Conservation (phyloP, 225 moss, liverwort and hornwort genomes). For the Physcomitrellopsis africana region DNA sequence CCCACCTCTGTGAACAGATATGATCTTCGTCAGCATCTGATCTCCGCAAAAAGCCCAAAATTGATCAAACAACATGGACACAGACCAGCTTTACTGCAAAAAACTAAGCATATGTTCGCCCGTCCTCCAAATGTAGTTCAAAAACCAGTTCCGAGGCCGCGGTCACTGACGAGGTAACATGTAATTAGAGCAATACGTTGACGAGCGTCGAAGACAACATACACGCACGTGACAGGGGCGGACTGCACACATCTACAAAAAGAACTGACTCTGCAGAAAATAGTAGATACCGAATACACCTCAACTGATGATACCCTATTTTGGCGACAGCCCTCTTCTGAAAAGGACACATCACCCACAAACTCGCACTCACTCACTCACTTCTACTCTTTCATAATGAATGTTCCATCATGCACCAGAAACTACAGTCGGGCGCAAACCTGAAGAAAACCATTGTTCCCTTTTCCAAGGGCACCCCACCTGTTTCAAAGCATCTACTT, state of each 20-base stretch:
- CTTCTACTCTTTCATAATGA: too few relatives aligned
- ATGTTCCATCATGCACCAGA: constrained; percentile 22
- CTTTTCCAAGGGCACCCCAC: constrained; percentile 43
- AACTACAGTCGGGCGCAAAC: constrained; percentile 24
- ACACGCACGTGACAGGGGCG: background rate
- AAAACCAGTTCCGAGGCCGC: background rate
- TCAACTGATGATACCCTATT: too few relatives aligned
- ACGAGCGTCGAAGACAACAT: background rate
- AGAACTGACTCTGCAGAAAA: background rate
- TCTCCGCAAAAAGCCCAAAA: constrained; percentile 16
- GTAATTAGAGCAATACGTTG: background rate
- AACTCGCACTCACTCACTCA: too few relatives aligned
- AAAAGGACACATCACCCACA: too few relatives aligned
- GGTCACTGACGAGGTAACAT: background rate
- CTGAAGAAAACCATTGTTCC: constrained; percentile 10
- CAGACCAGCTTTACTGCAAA: constrained; percentile 8
- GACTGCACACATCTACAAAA: background rate
- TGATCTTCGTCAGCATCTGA: constrained; percentile 41
- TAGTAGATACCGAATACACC: too few relatives aligned
- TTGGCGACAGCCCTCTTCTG: too few relatives aligned
- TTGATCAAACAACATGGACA: constrained; percentile 17
- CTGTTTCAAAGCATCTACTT: constrained; percentile 72
- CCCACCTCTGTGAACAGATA: constrained; percentile 60
- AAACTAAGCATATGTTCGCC: constrained; percentile 18
- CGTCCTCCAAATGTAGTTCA: background rate